These are phyloP conservation scores for Trametes versicolor DNA, from an alignment of 1,284 basidiomycete species.

Conservation along the genomic window DNA sequence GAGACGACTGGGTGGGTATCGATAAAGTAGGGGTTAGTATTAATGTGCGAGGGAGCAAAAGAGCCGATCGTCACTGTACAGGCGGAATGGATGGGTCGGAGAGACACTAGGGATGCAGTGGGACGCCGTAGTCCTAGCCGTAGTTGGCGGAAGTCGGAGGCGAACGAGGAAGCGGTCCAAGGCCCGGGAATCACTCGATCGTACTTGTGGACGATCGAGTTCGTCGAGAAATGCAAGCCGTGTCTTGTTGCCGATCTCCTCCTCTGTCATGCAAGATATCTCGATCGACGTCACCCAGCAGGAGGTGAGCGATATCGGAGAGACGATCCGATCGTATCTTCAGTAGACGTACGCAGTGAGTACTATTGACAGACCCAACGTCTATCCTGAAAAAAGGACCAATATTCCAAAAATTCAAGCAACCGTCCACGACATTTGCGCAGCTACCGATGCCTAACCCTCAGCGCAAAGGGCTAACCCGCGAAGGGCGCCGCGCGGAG, in stretches of 20 bases:
- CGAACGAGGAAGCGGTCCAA: neutral
- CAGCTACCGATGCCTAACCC: neutral
- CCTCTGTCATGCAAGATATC: constrained; percentile 57
- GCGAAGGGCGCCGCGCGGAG: constrained; percentile 8
- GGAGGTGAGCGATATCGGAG: constrained; percentile 8
- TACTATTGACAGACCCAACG: too few species aligned
- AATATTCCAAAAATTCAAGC: constrained; percentile 8
- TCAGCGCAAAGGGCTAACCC: constrained; percentile 5
- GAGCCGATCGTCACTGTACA: neutral
- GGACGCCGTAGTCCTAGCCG: neutral
- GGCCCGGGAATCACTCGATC: constrained; percentile 7
- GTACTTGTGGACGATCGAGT: constrained; percentile 54
- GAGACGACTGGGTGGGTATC: neutral
- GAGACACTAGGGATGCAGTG: neutral
- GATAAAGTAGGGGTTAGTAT: neutral
- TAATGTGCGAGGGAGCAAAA: neutral
- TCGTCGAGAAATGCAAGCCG: constrained; percentile 87
- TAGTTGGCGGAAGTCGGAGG: neutral
- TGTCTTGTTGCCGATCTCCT: constrained; percentile 93
- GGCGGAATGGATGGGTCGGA: neutral
- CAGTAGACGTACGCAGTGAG: too few species aligned
- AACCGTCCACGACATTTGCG: neutral
- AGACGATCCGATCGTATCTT: too few species aligned
- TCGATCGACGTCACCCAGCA: neutral
- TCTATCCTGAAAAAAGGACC: too few species aligned